Percentiles rank a stretch among this genome's conserved stretches.
Evolutionary conservation across 768 basidiomycete species (phyloP).

Genomic region (Mycena indigotica): DNA sequence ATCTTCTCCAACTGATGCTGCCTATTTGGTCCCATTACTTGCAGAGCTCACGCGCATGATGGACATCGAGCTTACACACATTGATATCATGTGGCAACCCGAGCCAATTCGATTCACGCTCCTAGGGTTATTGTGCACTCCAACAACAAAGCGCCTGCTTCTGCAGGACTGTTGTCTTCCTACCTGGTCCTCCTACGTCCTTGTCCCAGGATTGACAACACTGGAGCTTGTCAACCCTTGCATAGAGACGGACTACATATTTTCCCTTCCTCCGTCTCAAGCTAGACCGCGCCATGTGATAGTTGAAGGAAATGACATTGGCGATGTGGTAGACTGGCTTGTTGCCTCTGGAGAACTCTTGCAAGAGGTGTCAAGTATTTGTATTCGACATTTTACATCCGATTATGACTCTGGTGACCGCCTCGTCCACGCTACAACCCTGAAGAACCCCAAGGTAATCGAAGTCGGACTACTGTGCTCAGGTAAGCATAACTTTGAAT

Average conservation of each 20-base stretch:
- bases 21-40: constrained; percentile 8
- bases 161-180: constrained; percentile 13
- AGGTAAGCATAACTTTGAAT: not conserved
- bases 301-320: constrained; percentile 12
- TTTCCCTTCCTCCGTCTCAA: not conserved
- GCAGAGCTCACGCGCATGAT: constrained; percentile 5
- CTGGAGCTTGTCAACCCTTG: constrained; percentile 11
- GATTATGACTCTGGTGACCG: constrained; percentile 10
- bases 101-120: constrained; percentile 9
- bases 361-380: constrained; percentile 7
- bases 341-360: constrained; percentile 3
- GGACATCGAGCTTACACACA: constrained; percentile 11
- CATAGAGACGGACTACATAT: constrained; percentile 7
- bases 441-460: constrained; percentile 5
- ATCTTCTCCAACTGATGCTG: constrained; percentile 7
- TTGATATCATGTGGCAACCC: constrained; percentile 14
- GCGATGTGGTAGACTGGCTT: constrained; percentile 10
- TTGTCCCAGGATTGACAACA: constrained; percentile 6
- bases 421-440: constrained; percentile 9
- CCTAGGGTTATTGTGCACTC: constrained; percentile 10
- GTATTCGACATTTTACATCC: constrained; percentile 4
- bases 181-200: constrained; percentile 8
- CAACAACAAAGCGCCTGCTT: constrained; percentile 11
- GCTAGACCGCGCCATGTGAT: not conserved
- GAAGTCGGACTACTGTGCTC: constrained; percentile 9